Evolutionary conservation across 1,139 yeast genomes (phyloP), one percentile per base, ranked within the genome.

Genomic region (Nematodospora anomalae): DNA sequence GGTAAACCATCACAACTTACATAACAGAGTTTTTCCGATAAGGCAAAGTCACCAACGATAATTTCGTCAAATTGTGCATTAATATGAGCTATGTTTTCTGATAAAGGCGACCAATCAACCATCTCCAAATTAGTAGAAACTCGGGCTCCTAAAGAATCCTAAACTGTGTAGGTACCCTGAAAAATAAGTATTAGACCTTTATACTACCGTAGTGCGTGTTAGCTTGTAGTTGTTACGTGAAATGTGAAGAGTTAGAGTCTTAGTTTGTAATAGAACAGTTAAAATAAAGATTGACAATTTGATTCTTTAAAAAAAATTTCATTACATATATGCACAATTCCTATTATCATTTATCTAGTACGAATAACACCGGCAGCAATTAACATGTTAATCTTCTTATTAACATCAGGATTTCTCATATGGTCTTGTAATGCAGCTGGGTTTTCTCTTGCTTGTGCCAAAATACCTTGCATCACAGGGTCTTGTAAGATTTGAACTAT

Each of bases 391-490:
- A 94, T 82, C 79, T 92, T 94, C 63, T 81, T 83, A 54, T 82
- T 79, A 37, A 94, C 89, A 47, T 82, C 95, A 25, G 98, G 97
- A 66, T 92, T 94, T 73, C 79, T 86, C 97, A 94, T 89, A 66
- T 94, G 98, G 52, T 92, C 97, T 60, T 87, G 94, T 51, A 94
- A 76, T 33, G 98, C 97, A 35, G 96, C 96, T 32, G 98, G 98
- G 60, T 94, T 86, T 45, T 82, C 88, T 62, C 85, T 87, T 13
- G 97, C 98, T 68, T 94, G 98, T 48, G 80, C 83, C 58, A 94
- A 76, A 50, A 94, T 92, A 43, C 92, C 84, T 67, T 89, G 94
- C 97, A 94, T 92, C 31, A 92, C 90, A 10, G 98, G 98, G 59
- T 92, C 97, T 62, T 87, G 94, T 64, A 94, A 76, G 51, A 90